Conservation (phyloP, 2,329 filamentous ascomycete genomes). For the Fusarium nygamai region DNA sequence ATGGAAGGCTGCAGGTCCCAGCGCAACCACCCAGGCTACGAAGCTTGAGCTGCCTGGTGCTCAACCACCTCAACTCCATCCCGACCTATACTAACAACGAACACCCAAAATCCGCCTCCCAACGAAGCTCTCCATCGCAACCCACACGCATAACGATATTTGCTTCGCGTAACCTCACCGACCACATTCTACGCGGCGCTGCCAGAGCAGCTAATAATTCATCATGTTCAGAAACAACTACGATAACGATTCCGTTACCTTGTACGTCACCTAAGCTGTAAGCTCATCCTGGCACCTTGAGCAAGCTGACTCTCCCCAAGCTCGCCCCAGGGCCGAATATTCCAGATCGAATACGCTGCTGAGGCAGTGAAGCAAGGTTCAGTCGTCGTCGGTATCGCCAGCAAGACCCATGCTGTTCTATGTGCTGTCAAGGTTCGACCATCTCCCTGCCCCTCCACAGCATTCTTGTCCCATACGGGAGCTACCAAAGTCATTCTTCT, state of each 20-base stretch:
- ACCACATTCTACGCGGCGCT: slow-evolving; percentile 29
- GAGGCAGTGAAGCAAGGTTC: slow-evolving; percentile 99
- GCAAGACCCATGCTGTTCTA: slow-evolving; percentile 97
- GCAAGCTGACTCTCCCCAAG: slow-evolving; percentile 58
- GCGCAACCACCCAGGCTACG: slow-evolving; percentile 46
- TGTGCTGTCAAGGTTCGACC: slow-evolving; percentile 88
- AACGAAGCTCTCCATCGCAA: slow-evolving; percentile 28
- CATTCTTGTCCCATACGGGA: slow-evolving; percentile 12
- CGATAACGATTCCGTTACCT: slow-evolving; percentile 99
- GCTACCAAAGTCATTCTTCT: slow-evolving; percentile 1
- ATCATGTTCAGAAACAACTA: slow-evolving; percentile 99
- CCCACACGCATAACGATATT: slow-evolving; percentile 17
- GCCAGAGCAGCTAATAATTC: slow-evolving; percentile 33
- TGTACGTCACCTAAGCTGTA: slow-evolving; percentile 68
- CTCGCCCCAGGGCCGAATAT: slow-evolving; percentile 98
- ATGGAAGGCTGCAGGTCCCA: slow-evolving; percentile 11
- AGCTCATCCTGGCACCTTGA: slow-evolving; percentile 29
- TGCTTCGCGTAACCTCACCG: slow-evolving; percentile 5
- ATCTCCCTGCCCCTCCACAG: slow-evolving; percentile 4
- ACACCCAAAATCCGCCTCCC: slow-evolving; percentile 31
- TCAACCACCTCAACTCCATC: slow-evolving; percentile 36
- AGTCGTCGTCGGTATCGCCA: slow-evolving; percentile 94
- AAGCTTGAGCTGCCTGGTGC: slow-evolving; percentile 52
- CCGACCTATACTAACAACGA: slow-evolving; percentile 29
- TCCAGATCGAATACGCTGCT: slow-evolving; percentile 98